Percentiles rank a stretch among this genome's conserved stretches.
phyloP scores from a whole-genome alignment of 768 basidiomycete species.

The Infundibulicybe gibba region DNA sequence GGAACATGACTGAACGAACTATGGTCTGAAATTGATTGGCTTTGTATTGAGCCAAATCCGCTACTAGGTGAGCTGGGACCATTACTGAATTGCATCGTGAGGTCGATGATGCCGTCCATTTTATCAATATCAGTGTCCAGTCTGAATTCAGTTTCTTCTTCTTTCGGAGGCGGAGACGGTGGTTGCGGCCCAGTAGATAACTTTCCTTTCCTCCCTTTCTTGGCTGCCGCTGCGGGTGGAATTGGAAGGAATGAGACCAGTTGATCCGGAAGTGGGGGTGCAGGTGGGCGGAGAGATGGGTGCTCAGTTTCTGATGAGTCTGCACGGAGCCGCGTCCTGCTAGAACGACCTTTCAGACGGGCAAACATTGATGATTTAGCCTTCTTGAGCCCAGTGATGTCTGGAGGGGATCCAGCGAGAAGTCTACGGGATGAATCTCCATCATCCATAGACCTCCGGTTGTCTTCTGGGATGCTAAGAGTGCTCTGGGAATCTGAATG shows the following conservation, averaged over 20 bases:
- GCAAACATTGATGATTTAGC: conserved; percentile 45
- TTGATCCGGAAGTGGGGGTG: conserved; percentile 25
- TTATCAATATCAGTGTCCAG: conserved; percentile 69
- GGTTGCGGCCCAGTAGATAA: conserved; percentile 23
- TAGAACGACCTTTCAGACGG: conserved; percentile 37
- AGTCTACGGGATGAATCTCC: conserved; percentile 17
- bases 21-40: conserved; percentile 28
- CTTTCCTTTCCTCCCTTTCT: conserved; percentile 28
- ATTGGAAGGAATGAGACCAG: conserved; percentile 16
- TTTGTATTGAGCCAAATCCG: conserved; percentile 32
- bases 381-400: conserved; percentile 36
- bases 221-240: conserved; percentile 11
- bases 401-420: conserved; percentile 23
- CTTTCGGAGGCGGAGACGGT: conserved; percentile 25
- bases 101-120: conserved; percentile 83
- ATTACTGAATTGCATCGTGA: conserved; percentile 16
- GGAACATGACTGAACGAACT: conserved; percentile 18
- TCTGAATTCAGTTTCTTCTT: conserved; percentile 32
- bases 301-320: conserved; percentile 30
- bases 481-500: conserved; percentile 32
- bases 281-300: conserved; percentile 30
- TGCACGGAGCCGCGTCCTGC: conserved; percentile 32
- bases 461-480: conserved; percentile 24
- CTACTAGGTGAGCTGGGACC: conserved; percentile 39
- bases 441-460: conserved; percentile 28